Evolutionary conservation across 164 flowering plant species (phyloP).

Genomic region (Kingdonia uniflora): DNA sequence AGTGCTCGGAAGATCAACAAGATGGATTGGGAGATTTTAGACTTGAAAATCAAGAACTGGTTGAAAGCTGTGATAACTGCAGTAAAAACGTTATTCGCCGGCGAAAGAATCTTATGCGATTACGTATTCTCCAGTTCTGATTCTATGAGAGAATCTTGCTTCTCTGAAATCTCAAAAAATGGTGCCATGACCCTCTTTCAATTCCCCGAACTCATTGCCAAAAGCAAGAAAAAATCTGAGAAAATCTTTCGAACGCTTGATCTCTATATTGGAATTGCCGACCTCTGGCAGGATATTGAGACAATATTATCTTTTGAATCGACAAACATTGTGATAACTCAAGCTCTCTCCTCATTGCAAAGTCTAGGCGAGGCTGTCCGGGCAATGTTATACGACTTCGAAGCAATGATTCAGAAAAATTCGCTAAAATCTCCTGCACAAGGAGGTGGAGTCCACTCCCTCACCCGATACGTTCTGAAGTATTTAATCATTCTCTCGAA

Average conservation of each 20-base stretch:
- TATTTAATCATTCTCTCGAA: conserved; percentile 35
- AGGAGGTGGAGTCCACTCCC: conserved; percentile 49
- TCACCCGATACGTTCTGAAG: conserved; percentile 39
- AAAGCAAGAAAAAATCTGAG: conserved; percentile 36
- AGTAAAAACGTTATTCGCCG: conserved; percentile 41
- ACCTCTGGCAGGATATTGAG: conserved; percentile 49
- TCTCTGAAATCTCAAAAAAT: conserved; percentile 40
- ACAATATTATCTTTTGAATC: conserved; percentile 49
- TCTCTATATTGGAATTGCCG: conserved; percentile 41
- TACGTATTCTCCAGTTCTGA: conserved; percentile 45
- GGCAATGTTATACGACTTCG: conserved; percentile 38
- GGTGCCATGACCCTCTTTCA: conserved; percentile 43
- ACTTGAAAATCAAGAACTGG: conserved; percentile 49
- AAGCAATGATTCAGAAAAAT: conserved; percentile 39
- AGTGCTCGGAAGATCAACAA: conserved; percentile 29
- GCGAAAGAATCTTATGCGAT: conserved; percentile 63
- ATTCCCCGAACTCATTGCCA: conserved; percentile 44
- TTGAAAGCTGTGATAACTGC: conserved; percentile 35
- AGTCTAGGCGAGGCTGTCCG: conserved; percentile 48
- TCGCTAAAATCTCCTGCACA: conserved; percentile 24
- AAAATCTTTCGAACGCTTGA: conserved; percentile 55
- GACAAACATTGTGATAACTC: conserved; percentile 27
- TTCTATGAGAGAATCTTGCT: conserved; percentile 46
- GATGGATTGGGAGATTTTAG: conserved; percentile 52
- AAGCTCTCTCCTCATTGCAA: conserved; percentile 31